These are phyloP conservation scores for Talaromyces sp. DNA, from an alignment of 2,329 filamentous ascomycete species.

Conservation along the genomic window DNA sequence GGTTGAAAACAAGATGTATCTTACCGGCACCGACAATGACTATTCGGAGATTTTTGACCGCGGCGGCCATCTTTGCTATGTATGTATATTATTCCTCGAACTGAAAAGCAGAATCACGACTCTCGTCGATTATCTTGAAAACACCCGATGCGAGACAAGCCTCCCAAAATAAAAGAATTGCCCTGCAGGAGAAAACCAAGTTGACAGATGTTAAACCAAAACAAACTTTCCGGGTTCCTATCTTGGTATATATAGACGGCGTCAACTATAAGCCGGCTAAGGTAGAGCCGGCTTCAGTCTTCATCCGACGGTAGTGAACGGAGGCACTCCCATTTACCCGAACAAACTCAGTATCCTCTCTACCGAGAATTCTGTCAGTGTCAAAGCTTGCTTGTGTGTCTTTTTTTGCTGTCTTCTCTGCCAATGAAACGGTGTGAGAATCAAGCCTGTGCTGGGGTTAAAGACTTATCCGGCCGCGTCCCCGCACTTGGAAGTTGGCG, in stretches of 20 bases:
- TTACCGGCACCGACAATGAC: conserved; percentile 48
- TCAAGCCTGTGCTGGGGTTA: neutral
- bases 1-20: neutral
- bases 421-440: neutral
- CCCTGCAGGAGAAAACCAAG: neutral
- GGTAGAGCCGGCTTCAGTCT: neutral
- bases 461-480: neutral
- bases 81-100: neutral
- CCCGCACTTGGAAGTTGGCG: neutral
- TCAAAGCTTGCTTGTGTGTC: neutral
- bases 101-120: neutral
- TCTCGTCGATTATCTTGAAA: neutral
- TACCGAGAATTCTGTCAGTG: neutral
- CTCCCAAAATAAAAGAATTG: neutral
- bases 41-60: conserved; percentile 34
- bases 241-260: neutral
- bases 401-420: neutral
- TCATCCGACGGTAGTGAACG: neutral
- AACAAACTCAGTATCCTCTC: neutral
- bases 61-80: conserved; percentile 18
- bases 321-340: neutral
- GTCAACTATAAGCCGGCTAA: neutral
- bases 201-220: neutral
- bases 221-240: neutral
- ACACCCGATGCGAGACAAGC: neutral